These are phyloP conservation scores for Penicillium chermesinum DNA, from an alignment of 495 filamentous ascomycete species.

Conservation along the genomic window DNA sequence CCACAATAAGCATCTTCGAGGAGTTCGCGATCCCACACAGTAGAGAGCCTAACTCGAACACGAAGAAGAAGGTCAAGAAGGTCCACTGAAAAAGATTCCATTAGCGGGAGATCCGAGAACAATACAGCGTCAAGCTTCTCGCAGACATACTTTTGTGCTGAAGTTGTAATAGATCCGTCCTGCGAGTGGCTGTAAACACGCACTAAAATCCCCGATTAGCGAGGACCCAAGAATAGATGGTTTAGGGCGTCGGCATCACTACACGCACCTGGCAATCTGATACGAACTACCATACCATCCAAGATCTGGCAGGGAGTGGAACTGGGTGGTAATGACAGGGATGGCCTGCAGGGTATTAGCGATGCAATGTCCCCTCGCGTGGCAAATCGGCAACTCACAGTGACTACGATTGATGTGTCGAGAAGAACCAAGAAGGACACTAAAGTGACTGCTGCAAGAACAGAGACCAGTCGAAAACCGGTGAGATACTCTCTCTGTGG, in stretches of 20 bases:
- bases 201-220: too few relatives aligned
- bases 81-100: constrained; percentile 20
- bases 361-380: background rate
- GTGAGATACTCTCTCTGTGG: constrained; percentile 12
- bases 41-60: constrained; percentile 42
- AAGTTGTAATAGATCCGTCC: constrained; percentile 47
- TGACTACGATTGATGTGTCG: constrained; percentile 17
- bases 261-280: constrained; percentile 32
- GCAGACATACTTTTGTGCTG: constrained; percentile 30
- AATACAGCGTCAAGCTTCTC: background rate
- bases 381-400: constrained; percentile 5
- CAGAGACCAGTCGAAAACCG: constrained; percentile 9
- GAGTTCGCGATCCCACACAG: constrained; percentile 39
- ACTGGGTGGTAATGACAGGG: constrained; percentile 40
- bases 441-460: constrained; percentile 9
- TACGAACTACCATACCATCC: constrained; percentile 47
- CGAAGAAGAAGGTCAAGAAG: constrained; percentile 30
- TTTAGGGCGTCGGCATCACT: background rate
- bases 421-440: constrained; percentile 17
- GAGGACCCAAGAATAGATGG: constrained; percentile 1
- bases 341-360: constrained; percentile 22
- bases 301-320: constrained; percentile 37
- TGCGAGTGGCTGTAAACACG: constrained; percentile 39
- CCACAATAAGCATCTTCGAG: constrained; percentile 43
- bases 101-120: background rate